A percentile compares a stretch with the other conserved stretches of the same genome.
phyloP scores from a whole-genome alignment of 73 alveolate species.

The Effrenium voratum region DNA sequence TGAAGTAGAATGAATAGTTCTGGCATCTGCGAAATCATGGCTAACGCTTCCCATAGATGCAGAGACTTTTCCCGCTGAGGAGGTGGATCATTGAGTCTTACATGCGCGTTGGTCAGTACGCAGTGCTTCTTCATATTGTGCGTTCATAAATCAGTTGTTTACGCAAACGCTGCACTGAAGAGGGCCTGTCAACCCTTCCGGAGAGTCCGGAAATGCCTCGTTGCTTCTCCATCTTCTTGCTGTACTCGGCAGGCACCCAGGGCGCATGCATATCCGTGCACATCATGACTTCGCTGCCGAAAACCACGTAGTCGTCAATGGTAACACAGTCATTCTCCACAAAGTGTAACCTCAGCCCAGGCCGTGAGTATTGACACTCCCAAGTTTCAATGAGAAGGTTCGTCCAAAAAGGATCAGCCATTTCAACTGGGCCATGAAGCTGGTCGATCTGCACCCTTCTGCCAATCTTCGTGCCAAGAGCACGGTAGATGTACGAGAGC shows the following conservation, averaged over 20 bases:
- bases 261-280: slow-evolving; percentile 90
- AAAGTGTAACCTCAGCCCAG: slow-evolving; percentile 26
- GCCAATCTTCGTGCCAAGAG: slow-evolving; percentile 77
- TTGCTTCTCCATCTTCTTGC: slow-evolving; percentile 65
- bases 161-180: no score
- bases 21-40: no score
- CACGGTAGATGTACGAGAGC: slow-evolving; percentile 83
- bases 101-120: neutral
- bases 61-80: neutral
- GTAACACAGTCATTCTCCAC: slow-evolving; percentile 71
- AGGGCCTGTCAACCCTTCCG: no score
- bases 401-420: neutral
- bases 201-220: slow-evolving; percentile 52
- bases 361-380: no score
- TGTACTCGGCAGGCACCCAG: slow-evolving; percentile 87
- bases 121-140: neutral
- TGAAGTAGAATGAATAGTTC: no score
- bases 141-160: neutral
- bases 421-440: neutral
- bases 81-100: neutral
- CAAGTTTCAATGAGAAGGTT: neutral
- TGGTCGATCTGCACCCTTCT: slow-evolving; percentile 83
- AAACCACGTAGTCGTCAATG: slow-evolving; percentile 86
- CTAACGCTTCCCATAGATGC: no score
- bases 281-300: slow-evolving; percentile 91